Evolutionary conservation across 202 grass and related monocot genomes (phyloP), one percentile per base, ranked within the genome.

Genomic region (Brachypodium distachyon): DNA sequence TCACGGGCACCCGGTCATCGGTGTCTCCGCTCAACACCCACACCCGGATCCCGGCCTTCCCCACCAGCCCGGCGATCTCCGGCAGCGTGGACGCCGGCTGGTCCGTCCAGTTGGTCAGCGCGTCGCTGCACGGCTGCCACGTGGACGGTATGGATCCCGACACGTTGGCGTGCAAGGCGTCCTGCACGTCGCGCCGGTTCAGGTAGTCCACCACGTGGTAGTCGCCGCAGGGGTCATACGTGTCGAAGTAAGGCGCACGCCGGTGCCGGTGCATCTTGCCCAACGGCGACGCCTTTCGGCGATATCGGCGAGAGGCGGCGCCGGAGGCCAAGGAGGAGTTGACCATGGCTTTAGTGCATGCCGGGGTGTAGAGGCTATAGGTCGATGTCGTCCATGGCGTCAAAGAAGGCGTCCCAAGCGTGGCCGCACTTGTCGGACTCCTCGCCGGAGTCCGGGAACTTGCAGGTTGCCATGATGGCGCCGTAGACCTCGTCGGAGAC

Each of bases 151-250:
- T n/a, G n/a, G n/a, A n/a, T n/a, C n/a, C n/a, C n/a, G n/a, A n/a
- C n/a, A n/a, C n/a, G 77, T 90, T 87, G 9, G 84, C 88, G 69
- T 90, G 88, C 41, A 90, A 66, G n/a, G 88, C 88, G 39, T 29
- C 43, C 74, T 90, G 88, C 25, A 90, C 88, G 69, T 87, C 88
- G 56, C 2, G 5, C 6, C 80, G 60, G 78, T 90, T 90, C 17
- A 90, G 82, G 65, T 87, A 90, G 0, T 22, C 37, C 0, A 73
- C 4, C 2, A 69, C 67, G 61, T 54, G 37, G 21, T 12, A 1
- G 8, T 77, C 67, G 7, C 12, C 33, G 31, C 88, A 90, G 3
- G 88, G 88, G 74, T 90, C 84, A 47, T 90, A 90, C 4, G 66
- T 70, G 38, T 83, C n/a, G n/a, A n/a, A n/a, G n/a, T n/a, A n/a